These are phyloP conservation scores for Apiospora marii DNA, from an alignment of 2,329 filamentous ascomycete genomes.

Conservation along the genomic window DNA sequence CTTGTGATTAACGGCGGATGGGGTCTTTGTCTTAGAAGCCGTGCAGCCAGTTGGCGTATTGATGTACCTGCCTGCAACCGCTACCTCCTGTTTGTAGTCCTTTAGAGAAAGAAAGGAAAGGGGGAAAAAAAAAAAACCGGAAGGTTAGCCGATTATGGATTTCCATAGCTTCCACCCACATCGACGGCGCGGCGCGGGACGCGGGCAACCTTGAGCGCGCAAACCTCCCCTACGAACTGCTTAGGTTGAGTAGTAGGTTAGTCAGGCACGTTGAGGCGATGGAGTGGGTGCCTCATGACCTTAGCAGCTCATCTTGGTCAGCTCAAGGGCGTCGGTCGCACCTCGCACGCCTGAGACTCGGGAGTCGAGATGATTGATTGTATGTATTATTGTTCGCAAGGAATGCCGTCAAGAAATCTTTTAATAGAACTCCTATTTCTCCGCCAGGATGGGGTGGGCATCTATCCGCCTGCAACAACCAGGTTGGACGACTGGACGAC, in stretches of 20 bases:
- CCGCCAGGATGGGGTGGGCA: slow-evolving; percentile 11
- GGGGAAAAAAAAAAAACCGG: background rate
- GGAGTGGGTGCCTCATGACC: background rate
- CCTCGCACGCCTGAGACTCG: slow-evolving; percentile 5
- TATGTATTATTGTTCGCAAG: background rate
- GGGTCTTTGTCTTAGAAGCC: background rate
- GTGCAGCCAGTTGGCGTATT: background rate
- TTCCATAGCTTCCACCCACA: background rate
- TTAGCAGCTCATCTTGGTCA: background rate
- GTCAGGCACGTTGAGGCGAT: background rate
- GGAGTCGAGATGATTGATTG: background rate
- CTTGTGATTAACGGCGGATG: background rate
- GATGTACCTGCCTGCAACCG: background rate
- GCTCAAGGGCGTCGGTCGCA: background rate
- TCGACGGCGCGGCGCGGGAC: slow-evolving; percentile 13
- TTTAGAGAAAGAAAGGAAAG: too few species aligned
- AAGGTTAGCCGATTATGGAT: slow-evolving; percentile 14
- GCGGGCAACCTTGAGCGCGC: background rate
- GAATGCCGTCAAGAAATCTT: background rate
- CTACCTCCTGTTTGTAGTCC: background rate
- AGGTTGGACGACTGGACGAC: slow-evolving; percentile 8
- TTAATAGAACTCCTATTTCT: slow-evolving; percentile 11
- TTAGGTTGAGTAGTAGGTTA: background rate
- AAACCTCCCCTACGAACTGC: background rate
- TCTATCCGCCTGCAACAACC: slow-evolving; percentile 8